Percentiles rank a stretch among this genome's conserved stretches.
Conservation (phyloP, 2,329 filamentous ascomycete genomes). For the Tricladium varicosporioides region DNA sequence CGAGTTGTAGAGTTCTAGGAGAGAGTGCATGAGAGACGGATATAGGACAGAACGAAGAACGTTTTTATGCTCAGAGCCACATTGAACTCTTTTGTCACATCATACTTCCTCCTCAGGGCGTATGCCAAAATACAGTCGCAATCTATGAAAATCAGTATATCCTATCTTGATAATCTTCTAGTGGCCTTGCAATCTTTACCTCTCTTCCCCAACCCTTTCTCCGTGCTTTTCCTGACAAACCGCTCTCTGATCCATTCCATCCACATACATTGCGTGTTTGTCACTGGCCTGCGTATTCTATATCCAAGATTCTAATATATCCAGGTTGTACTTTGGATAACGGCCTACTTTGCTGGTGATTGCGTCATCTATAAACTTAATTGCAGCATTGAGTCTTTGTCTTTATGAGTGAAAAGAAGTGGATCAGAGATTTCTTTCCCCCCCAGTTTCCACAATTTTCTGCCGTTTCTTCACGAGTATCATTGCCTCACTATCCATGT, state of each 20-base stretch:
- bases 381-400: constrained; percentile 1
- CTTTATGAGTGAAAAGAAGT: constrained; percentile 13
- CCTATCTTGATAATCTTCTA: too few relatives aligned
- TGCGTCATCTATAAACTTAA: not conserved
- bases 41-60: too few relatives aligned
- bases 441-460: not conserved
- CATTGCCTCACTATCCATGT: constrained; percentile 8
- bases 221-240: not conserved
- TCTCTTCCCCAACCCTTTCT: not conserved
- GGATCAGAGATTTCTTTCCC: constrained; percentile 11
- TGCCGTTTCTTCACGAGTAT: constrained; percentile 2
- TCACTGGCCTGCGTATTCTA: not conserved
- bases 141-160: too few relatives aligned
- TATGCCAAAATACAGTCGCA: too few relatives aligned
- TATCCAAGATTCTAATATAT: not conserved
- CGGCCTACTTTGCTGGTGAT: not conserved
- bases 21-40: too few relatives aligned
- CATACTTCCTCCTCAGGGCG: too few relatives aligned
- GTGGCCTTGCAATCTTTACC: not conserved
- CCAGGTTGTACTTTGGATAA: constrained; percentile 1
- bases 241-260: constrained; percentile 7
- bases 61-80: too few relatives aligned
- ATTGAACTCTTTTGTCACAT: too few relatives aligned
- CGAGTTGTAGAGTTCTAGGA: too few relatives aligned
- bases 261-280: constrained; percentile 1